A percentile compares a stretch with the other conserved stretches of the same genome.
Evolutionary conservation across 139 green algal species (phyloP).

Genomic region (Nannochloris sp.): DNA sequence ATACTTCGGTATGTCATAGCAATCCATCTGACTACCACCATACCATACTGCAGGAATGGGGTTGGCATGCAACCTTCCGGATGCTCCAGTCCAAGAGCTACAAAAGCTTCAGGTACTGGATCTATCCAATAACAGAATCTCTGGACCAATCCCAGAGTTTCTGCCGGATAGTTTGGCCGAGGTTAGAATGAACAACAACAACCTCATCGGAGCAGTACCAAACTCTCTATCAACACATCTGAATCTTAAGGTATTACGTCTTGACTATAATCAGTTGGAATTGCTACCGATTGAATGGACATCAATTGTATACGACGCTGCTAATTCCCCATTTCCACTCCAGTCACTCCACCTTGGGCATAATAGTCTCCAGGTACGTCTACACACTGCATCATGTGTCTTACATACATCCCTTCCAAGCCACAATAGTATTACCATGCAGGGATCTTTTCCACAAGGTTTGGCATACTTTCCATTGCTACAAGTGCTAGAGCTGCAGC

Average conservation of each 20-base stretch:
- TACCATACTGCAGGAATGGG: neutral
- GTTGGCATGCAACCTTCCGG: neutral
- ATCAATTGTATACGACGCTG: neutral
- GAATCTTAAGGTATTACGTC: neutral
- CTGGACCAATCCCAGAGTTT: slow-evolving; percentile 3
- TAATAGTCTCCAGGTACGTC: slow-evolving; percentile 3
- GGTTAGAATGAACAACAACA: neutral
- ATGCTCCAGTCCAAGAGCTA: neutral
- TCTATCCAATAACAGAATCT: neutral
- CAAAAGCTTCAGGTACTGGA: neutral
- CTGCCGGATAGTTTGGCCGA: neutral
- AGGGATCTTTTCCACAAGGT: slow-evolving; percentile 3
- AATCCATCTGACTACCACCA: neutral
- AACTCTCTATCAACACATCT: neutral
- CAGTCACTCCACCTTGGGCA: neutral
- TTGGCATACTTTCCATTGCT: neutral
- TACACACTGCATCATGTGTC: neutral
- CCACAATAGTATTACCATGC: neutral
- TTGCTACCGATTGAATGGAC: neutral
- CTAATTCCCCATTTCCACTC: neutral
- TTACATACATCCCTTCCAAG: neutral
- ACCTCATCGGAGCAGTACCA: neutral
- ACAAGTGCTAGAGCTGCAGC: neutral
- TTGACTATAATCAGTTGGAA: neutral
- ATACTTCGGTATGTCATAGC: no score